Conservation (phyloP, 2,329 filamentous ascomycete species). For the Didymella pomorum region DNA sequence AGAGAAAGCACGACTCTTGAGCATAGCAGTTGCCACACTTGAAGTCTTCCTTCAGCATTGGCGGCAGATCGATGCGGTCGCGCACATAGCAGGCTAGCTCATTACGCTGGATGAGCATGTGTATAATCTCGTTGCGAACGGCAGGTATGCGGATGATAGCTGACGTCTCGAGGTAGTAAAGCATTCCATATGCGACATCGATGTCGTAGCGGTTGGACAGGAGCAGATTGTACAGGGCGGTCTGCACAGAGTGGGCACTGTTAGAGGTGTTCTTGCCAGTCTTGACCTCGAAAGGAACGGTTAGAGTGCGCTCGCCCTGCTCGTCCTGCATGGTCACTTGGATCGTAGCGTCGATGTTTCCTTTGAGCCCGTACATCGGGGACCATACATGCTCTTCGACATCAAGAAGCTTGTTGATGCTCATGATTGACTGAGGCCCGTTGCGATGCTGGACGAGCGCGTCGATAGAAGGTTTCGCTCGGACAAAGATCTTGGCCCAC, state of each 20-base stretch:
- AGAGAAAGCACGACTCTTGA: constrained; percentile 88
- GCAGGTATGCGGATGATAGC: constrained; percentile 85
- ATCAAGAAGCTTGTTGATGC: constrained; percentile 91
- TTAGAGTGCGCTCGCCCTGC: constrained; percentile 71
- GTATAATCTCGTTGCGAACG: constrained; percentile 84
- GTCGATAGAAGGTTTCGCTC: constrained; percentile 71
- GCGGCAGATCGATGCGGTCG: constrained; percentile 81
- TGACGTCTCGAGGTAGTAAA: constrained; percentile 95
- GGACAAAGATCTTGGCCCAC: constrained; percentile 86
- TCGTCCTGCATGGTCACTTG: constrained; percentile 83
- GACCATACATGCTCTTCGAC: constrained; percentile 99
- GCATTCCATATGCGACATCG: constrained; percentile 84
- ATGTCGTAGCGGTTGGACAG: constrained; percentile 95
- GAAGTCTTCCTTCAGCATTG: constrained; percentile 83
- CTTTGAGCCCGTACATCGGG: constrained; percentile 95
- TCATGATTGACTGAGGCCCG: constrained; percentile 78
- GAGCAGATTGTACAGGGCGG: constrained; percentile 89
- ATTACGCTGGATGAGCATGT: constrained; percentile 97
- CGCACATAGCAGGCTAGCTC: constrained; percentile 85
- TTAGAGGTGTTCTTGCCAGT: constrained; percentile 84
- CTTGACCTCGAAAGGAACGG: constrained; percentile 94
- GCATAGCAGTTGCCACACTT: constrained; percentile 90
- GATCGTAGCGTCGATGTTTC: constrained; percentile 96
- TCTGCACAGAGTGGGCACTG: constrained; percentile 88
- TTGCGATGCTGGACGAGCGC: constrained; percentile 82